Percentiles rank a stretch among this genome's conserved stretches.
These are phyloP conservation scores for Paramecium pentaurelia DNA, from an alignment of 73 alveolate genomes.

Conservation along the genomic window DNA sequence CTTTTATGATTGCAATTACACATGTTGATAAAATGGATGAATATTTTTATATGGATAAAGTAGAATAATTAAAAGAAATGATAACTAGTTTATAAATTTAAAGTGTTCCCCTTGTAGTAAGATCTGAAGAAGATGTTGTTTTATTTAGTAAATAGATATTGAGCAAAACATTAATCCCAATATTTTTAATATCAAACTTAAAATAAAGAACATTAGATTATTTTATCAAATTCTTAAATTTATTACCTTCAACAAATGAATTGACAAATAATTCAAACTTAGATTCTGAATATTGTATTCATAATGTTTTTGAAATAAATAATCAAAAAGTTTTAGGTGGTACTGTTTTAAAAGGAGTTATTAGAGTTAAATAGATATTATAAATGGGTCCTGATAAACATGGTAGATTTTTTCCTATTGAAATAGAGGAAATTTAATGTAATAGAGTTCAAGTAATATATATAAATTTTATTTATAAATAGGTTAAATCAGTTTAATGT, in stretches of 20 bases:
- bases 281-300: constrained; percentile 84
- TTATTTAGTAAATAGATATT: constrained; percentile 67
- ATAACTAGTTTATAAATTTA: constrained; percentile 48
- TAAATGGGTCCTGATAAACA: constrained; percentile 89
- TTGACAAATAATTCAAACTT: constrained; percentile 60
- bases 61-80: constrained; percentile 39
- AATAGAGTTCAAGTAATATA: constrained; percentile 71
- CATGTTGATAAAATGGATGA: constrained; percentile 71
- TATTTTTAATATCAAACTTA: constrained; percentile 75
- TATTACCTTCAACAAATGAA: constrained; percentile 77
- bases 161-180: constrained; percentile 75
- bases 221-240: constrained; percentile 75
- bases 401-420: constrained; percentile 85
- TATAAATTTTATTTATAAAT: background rate
- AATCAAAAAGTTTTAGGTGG: constrained; percentile 82
- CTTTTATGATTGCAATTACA: constrained; percentile 87
- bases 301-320: constrained; percentile 72
- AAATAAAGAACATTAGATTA: constrained; percentile 74
- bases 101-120: constrained; percentile 61
- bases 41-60: constrained; percentile 13
- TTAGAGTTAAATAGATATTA: constrained; percentile 68
- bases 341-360: constrained; percentile 83
- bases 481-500: constrained; percentile 74
- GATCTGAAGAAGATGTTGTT: constrained; percentile 84
- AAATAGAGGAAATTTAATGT: constrained; percentile 84